phyloP scores from a whole-genome alignment of 2,329 filamentous ascomycete species.

The Periconia macrospinosa region DNA sequence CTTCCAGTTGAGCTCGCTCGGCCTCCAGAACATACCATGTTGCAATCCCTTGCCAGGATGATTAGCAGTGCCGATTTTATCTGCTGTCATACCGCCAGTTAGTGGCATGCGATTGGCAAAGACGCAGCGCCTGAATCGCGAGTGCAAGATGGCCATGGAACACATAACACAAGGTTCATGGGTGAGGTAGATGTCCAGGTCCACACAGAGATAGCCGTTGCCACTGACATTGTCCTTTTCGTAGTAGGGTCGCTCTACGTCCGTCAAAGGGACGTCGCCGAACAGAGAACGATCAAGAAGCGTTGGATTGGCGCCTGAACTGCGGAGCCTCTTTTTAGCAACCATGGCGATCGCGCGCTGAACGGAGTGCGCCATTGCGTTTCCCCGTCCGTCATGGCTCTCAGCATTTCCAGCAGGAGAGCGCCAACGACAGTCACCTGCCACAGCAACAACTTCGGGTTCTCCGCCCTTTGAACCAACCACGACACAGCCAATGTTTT shows the following conservation, averaged over 20 bases:
- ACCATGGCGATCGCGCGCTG: constrained; percentile 83
- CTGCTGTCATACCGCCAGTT: constrained; percentile 82
- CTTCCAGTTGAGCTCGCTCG: constrained; percentile 81
- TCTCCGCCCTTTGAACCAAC: constrained; percentile 58
- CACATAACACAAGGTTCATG: constrained; percentile 98
- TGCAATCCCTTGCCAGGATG: constrained; percentile 38
- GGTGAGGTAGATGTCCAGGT: constrained; percentile 89
- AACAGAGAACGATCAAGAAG: constrained; percentile 54
- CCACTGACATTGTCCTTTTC: constrained; percentile 63
- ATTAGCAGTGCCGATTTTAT: constrained; percentile 44
- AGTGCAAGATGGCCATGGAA: constrained; percentile 94
- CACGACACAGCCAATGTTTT: constrained; percentile 73
- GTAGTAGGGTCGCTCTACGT: constrained; percentile 66
- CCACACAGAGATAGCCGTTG: constrained; percentile 91
- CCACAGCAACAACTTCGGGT: constrained; percentile 67
- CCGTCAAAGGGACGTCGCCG: constrained; percentile 68
- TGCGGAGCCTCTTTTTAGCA: constrained; percentile 57
- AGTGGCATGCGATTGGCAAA: constrained; percentile 77
- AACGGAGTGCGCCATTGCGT: constrained; percentile 77
- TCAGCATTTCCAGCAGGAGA: constrained; percentile 33
- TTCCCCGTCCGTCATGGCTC: constrained; percentile 55
- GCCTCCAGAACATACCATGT: constrained; percentile 67
- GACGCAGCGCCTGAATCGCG: constrained; percentile 82
- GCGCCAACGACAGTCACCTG: constrained; percentile 75
- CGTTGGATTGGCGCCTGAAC: constrained; percentile 33